Percentiles rank a stretch among this genome's conserved stretches.
Evolutionary conservation across 2,329 filamentous ascomycete genomes (phyloP).

Genomic region (Aspergillus hortae): DNA sequence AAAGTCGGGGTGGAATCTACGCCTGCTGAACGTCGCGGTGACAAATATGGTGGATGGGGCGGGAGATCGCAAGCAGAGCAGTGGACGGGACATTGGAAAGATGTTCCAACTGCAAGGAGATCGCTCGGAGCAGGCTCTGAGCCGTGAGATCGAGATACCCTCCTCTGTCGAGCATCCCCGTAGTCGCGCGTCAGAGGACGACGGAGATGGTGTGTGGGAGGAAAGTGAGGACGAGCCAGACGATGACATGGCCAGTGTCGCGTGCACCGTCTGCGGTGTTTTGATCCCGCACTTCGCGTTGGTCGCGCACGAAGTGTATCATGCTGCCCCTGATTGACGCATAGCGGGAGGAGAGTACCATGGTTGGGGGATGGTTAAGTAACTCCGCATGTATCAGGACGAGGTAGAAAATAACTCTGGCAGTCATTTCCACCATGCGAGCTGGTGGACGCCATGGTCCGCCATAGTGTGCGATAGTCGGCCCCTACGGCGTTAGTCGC

Average conservation of each 20-base stretch:
- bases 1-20: constrained; percentile 70
- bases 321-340: constrained; percentile 26
- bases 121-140: constrained; percentile 59
- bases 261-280: constrained; percentile 44
- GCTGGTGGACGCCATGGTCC: too few species aligned
- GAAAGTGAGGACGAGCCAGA: constrained; percentile 27
- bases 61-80: constrained; percentile 48
- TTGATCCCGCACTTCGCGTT: constrained; percentile 50
- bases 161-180: not conserved
- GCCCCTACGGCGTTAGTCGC: too few species aligned
- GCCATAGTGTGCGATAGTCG: too few species aligned
- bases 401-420: too few species aligned
- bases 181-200: not conserved
- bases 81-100: constrained; percentile 71
- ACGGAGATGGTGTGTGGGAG: constrained; percentile 29
- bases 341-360: not conserved
- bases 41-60: constrained; percentile 72
- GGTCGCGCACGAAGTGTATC: constrained; percentile 48
- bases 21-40: constrained; percentile 80
- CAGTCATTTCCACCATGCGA: too few species aligned
- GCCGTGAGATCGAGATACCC: constrained; percentile 29
- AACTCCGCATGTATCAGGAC: not conserved
- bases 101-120: constrained; percentile 78
- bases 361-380: not conserved
- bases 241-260: constrained; percentile 25